A percentile compares a stretch with the other conserved stretches of the same genome.
Evolutionary conservation across 306 rosid genomes (phyloP).

Genomic region (Luffa aegyptiaca): DNA sequence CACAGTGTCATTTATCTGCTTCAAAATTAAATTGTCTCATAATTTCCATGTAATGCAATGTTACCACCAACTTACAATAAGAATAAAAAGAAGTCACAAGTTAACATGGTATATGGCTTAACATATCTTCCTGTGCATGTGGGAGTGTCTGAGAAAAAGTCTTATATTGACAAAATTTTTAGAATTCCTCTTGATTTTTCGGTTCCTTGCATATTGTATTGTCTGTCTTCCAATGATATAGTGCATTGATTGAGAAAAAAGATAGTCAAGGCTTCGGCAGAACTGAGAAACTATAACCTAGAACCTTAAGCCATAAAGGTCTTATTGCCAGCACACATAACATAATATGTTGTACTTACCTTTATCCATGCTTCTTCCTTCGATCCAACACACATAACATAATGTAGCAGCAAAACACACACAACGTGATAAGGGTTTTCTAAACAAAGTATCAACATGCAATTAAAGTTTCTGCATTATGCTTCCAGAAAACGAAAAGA

Average conservation of each 20-base stretch:
- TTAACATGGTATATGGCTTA: neutral
- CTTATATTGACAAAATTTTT: too few species aligned
- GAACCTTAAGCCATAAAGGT: too few species aligned
- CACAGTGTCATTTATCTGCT: conserved; percentile 83
- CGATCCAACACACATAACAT: neutral
- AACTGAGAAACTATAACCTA: too few species aligned
- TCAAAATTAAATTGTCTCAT: conserved; percentile 12
- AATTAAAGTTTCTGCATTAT: neutral
- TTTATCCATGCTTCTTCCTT: too few species aligned
- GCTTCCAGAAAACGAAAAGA: neutral
- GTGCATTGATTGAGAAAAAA: too few species aligned
- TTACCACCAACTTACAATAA: neutral
- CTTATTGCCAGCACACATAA: neutral
- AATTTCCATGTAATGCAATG: neutral
- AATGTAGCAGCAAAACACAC: neutral
- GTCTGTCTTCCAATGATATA: too few species aligned
- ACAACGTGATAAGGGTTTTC: neutral
- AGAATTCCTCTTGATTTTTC: too few species aligned
- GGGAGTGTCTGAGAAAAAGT: too few species aligned
- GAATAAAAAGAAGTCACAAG: neutral
- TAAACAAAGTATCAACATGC: neutral
- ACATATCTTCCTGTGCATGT: too few species aligned
- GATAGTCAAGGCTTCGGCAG: too few species aligned
- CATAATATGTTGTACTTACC: too few species aligned
- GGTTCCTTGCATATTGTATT: too few species aligned